Evolutionary conservation across 2,329 filamentous ascomycete species (phyloP).

Genomic region (Claviceps digitariae): DNA sequence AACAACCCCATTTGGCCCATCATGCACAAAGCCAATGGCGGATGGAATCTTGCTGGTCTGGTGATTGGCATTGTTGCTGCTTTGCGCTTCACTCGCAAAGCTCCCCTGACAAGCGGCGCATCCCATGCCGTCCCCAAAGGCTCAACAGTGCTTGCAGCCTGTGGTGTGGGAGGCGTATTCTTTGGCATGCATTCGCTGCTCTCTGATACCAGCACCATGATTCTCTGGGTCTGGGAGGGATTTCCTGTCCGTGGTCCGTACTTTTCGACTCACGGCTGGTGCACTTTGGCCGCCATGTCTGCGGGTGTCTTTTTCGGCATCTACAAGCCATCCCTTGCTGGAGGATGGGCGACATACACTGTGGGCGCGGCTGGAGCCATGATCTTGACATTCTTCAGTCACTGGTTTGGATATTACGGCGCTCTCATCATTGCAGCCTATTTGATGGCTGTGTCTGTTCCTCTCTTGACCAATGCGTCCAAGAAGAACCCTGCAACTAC

Average conservation of each 20-base stretch:
- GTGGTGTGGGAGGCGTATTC: slow-evolving; percentile 71
- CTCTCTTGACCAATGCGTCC: slow-evolving; percentile 62
- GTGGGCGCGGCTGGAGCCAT: slow-evolving; percentile 68
- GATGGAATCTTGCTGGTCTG: slow-evolving; percentile 79
- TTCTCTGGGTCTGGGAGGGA: slow-evolving; percentile 95
- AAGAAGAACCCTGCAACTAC: slow-evolving; percentile 64
- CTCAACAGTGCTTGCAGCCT: slow-evolving; percentile 55
- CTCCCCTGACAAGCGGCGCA: slow-evolving; percentile 32
- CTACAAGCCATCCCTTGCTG: slow-evolving; percentile 54
- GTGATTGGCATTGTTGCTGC: slow-evolving; percentile 62
- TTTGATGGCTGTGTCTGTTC: slow-evolving; percentile 64
- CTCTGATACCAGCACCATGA: slow-evolving; percentile 98
- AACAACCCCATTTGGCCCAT: slow-evolving; percentile 97
- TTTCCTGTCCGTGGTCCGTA: slow-evolving; percentile 83
- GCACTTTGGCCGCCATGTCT: slow-evolving; percentile 80
- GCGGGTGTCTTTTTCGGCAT: slow-evolving; percentile 65
- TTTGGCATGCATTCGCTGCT: slow-evolving; percentile 87
- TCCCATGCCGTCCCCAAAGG: slow-evolving; percentile 35
- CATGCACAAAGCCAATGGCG: slow-evolving; percentile 79
- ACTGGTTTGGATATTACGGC: slow-evolving; percentile 87
- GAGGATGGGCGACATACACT: slow-evolving; percentile 68
- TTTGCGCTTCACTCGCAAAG: slow-evolving; percentile 58
- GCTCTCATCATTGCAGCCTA: slow-evolving; percentile 65
- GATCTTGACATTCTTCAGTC: slow-evolving; percentile 58
- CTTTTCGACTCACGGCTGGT: slow-evolving; percentile 77